phyloP scores from a whole-genome alignment of 1,139 yeast species.

The Lodderomyces elongisporus region DNA sequence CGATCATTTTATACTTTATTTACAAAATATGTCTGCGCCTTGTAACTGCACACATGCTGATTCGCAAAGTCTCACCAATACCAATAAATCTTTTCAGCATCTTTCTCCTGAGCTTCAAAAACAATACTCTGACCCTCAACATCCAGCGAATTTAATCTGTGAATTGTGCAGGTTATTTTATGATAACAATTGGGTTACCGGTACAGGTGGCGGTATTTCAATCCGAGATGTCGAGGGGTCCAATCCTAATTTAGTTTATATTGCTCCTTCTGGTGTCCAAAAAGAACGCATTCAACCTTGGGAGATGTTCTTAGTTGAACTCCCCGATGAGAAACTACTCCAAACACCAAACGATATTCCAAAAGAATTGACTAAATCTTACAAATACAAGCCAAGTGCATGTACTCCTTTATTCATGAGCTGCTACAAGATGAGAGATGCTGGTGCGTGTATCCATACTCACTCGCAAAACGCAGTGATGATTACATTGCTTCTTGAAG shows the following conservation, averaged over 20 bases:
- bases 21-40: constrained; percentile 16
- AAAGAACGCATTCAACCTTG: constrained; percentile 81
- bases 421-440: constrained; percentile 64
- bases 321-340: constrained; percentile 49
- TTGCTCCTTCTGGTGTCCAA: constrained; percentile 95
- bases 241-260: constrained; percentile 51
- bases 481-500: constrained; percentile 63
- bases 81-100: neutral
- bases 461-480: constrained; percentile 88
- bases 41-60: constrained; percentile 14
- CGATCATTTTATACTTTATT: too few relatives aligned
- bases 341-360: constrained; percentile 53
- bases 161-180: constrained; percentile 75
- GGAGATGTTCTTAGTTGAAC: constrained; percentile 76
- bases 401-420: constrained; percentile 87
- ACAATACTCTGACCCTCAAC: constrained; percentile 45
- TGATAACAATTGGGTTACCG: constrained; percentile 86
- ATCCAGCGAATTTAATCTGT: constrained; percentile 84
- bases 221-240: constrained; percentile 52
- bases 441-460: constrained; percentile 94
- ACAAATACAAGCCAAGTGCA: constrained; percentile 76
- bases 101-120: constrained; percentile 12
- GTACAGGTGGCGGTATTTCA: constrained; percentile 94
- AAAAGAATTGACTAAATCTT: constrained; percentile 32
- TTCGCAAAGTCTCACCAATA: neutral